Base-by-base conservation (phyloP, 2,329 filamentous ascomycete species). In the Calycina herbarum region DNA sequence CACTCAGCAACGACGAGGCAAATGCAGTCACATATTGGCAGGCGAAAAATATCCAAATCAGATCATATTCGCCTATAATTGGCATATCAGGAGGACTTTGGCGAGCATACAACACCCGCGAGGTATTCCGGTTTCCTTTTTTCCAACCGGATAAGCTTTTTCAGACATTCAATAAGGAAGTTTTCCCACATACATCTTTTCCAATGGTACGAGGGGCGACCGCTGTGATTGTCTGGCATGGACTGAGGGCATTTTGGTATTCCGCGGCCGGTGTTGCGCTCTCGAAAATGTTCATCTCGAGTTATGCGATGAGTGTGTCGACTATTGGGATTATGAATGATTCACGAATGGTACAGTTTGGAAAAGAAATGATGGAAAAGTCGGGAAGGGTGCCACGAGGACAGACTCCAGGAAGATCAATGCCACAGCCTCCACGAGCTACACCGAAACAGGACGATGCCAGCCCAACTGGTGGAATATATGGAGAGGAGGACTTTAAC, bases 51-150 rank as follows among this genome's bases (percentile, higher is more conserved):
- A 33, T 75, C 2, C 66, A 67, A 1, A 69, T 74, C 3, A 56
- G 64, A 29, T 77, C 75, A 24, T 76, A 73, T 58, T 70, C 68
- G 1, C 27, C 62, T 1, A 66, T 70, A 1, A 5, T 70, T 2
- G 75, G 73, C 0, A 57, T 73, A 24, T 64, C 67, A 13, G 71
- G 56, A n/a, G 75, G 73, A 10, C 29, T 67, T 5, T 74, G 68
- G 65, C 69, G 71, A 61, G 66, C 70, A 11, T 72, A 72, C 17
- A 61, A 38, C 13, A 72, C 74, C 7, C 51, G 35, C 5, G 7
- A 59, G 8, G 69, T 66, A 29, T 74, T 73, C 58, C 67, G 69
- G 57, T 75, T 75, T 64, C 74, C 75, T 6, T 75, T 77, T 56
- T 73, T 61, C 35, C 68, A 73, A 57, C 74, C 73, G n/a, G 70